Conservation (phyloP, 495 filamentous ascomycete species). For the Xylaria palmicola region DNA sequence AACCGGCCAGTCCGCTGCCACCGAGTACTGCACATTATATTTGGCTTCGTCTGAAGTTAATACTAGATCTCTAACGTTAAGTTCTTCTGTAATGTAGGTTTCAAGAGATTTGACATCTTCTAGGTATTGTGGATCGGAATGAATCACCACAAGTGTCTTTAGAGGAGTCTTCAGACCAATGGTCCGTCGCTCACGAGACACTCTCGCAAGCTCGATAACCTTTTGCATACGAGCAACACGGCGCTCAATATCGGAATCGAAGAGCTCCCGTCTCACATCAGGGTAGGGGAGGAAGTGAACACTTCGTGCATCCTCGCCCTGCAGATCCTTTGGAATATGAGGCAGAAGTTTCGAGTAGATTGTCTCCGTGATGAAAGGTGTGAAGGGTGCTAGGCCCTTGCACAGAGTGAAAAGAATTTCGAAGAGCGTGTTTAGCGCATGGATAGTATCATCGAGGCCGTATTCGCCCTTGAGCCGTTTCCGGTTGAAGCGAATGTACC, state of each 20-base stretch:
- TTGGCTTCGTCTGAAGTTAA: conserved; percentile 83
- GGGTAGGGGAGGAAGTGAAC: conserved; percentile 94
- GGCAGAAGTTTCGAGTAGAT: conserved; percentile 88
- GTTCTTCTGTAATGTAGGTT: conserved; percentile 81
- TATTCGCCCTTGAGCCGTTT: conserved; percentile 93
- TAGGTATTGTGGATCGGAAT: conserved; percentile 77
- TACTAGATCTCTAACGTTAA: conserved; percentile 85
- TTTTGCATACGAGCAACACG: conserved; percentile 89
- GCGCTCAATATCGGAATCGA: conserved; percentile 82
- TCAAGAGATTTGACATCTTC: conserved; percentile 83
- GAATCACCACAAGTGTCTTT: conserved; percentile 87
- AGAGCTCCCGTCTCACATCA: conserved; percentile 81
- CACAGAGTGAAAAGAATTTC: conserved; percentile 90
- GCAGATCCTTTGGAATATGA: conserved; percentile 56
- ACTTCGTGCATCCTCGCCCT: conserved; percentile 69
- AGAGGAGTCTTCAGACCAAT: conserved; percentile 88
- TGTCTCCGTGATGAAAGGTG: conserved; percentile 90
- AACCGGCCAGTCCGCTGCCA: conserved; percentile 85
- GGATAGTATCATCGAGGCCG: conserved; percentile 80
- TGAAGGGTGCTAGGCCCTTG: conserved; percentile 88
- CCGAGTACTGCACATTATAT: conserved; percentile 89
- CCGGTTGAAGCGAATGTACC: conserved; percentile 99
- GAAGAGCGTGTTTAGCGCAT: conserved; percentile 95
- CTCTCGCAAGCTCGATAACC: conserved; percentile 85
- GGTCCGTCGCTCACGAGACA: conserved; percentile 79